phyloP scores from a whole-genome alignment of 2,329 filamentous ascomycete genomes.

The Hymenoscyphus occultus region DNA sequence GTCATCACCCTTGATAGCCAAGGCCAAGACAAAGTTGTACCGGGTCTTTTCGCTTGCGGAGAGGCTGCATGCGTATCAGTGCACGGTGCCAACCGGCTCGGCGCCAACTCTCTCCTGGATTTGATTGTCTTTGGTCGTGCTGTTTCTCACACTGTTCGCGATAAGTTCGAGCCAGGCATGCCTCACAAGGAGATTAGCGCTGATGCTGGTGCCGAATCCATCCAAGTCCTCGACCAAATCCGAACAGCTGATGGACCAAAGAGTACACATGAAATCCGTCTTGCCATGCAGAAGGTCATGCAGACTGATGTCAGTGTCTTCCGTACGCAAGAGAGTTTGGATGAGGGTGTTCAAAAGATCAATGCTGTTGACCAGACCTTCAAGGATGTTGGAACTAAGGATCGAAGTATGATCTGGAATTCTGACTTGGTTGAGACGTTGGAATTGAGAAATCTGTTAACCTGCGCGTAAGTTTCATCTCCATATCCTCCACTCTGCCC shows the following conservation, averaged over 20 bases:
- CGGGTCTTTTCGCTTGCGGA: conserved; percentile 92
- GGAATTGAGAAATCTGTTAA: conserved; percentile 90
- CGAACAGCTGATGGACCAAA: conserved; percentile 81
- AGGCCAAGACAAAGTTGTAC: conserved; percentile 89
- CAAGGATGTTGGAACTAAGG: conserved; percentile 86
- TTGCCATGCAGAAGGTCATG: conserved; percentile 97
- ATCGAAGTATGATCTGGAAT: conserved; percentile 99
- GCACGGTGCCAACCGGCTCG: conserved; percentile 95
- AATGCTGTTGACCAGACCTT: conserved; percentile 78
- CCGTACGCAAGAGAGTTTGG: conserved; percentile 80
- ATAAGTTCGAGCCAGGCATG: conserved; percentile 83
- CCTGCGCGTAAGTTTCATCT: conserved; percentile 74
- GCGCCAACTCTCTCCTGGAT: conserved; percentile 97
- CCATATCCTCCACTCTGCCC: neutral
- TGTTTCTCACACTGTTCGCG: conserved; percentile 93
- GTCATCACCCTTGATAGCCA: conserved; percentile 83
- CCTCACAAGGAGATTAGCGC: conserved; percentile 76
- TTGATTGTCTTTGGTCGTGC: conserved; percentile 96
- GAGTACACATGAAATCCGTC: conserved; percentile 83
- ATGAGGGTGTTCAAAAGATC: conserved; percentile 89
- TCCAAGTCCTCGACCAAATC: conserved; percentile 79
- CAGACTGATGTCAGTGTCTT: conserved; percentile 96
- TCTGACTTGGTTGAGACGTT: conserved; percentile 94
- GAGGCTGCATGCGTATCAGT: conserved; percentile 97
- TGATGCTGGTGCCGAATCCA: conserved; percentile 85